Conservation (phyloP, 495 filamentous ascomycete genomes). For the Lentithecium fluviatile region DNA sequence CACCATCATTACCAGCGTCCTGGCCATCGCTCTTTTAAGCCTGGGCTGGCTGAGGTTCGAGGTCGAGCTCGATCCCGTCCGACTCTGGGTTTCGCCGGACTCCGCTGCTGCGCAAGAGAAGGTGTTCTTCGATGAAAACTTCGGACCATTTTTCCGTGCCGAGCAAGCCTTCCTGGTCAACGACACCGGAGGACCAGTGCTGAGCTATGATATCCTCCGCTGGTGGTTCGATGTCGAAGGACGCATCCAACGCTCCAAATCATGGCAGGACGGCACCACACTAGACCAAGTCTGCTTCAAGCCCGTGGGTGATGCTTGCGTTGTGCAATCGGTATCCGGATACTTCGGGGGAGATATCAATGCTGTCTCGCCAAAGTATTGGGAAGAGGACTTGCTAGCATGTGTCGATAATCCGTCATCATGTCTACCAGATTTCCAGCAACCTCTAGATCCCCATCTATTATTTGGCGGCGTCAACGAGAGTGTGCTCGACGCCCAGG, state of each 20-base stretch:
- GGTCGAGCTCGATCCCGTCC: constrained; percentile 84
- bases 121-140: constrained; percentile 88
- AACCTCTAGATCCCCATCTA: constrained; percentile 80
- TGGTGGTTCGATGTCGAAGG: constrained; percentile 97
- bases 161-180: constrained; percentile 95
- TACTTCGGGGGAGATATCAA: constrained; percentile 74
- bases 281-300: constrained; percentile 91
- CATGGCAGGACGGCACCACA: constrained; percentile 58
- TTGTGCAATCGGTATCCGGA: constrained; percentile 82
- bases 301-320: constrained; percentile 83
- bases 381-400: constrained; percentile 64
- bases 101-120: constrained; percentile 92
- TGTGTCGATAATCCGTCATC: constrained; percentile 74
- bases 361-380: constrained; percentile 61
- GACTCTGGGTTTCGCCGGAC: constrained; percentile 91
- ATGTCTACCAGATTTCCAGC: constrained; percentile 82
- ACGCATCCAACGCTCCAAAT: constrained; percentile 66
- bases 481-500: constrained; percentile 67
- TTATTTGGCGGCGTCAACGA: constrained; percentile 78
- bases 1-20: constrained; percentile 69
- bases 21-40: constrained; percentile 73
- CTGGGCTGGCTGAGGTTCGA: constrained; percentile 82
- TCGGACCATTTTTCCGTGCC: constrained; percentile 92
- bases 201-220: constrained; percentile 79
- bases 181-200: constrained; percentile 72